Base-by-base conservation (phyloP, 2,329 filamentous ascomycete species). In the Saccharata proteae region DNA sequence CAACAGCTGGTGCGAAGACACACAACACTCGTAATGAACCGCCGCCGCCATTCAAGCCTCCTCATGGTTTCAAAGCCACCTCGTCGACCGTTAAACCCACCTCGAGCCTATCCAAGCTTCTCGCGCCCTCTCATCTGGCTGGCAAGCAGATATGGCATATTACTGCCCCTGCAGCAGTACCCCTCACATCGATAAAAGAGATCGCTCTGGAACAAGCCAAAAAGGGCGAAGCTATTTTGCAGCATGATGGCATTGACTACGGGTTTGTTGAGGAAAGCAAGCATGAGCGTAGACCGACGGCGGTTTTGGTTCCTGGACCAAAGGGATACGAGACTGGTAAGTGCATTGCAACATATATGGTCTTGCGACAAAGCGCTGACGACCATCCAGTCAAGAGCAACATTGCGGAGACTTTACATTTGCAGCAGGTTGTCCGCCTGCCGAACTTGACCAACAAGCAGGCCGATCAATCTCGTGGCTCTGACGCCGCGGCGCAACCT, bases 71-170 rank as follows among this genome's bases (percentile, higher is more conserved):
- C 65, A 59, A 40, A 44, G 56, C 41, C 49, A 59, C 47, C 52
- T 65, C 43, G 57, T 69, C 46, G 54, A 71, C 37, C 51, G 65
- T 42, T 12, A 45, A 44, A 17, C 41, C 50, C 5, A 39, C 45
- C 6, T 54, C 49, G 6, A 48, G 46, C 23, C 34, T 46, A 5
- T 32, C 46, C 6, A 58, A 67, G 14, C 54, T 77, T 32, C 73
- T 80, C 43, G 67, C 61, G 44, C 61, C 69, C 35, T 65, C 67
- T 33, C 69, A 71, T 43, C 50, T 77, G 6, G 59, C 73, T 34
- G 77, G 76, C 39, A 84, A 83, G 59, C 75, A 85, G 49, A 63
- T 85, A 37, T 86, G 80, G 80, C 81, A 84, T 51, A 82, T 86
- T 43, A 81, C 77, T 7, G 75, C 77, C 3, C 80, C 80, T 2